phyloP scores from a whole-genome alignment of 371 early-diverging fungal species.

The Lichtheimia corymbifera region DNA sequence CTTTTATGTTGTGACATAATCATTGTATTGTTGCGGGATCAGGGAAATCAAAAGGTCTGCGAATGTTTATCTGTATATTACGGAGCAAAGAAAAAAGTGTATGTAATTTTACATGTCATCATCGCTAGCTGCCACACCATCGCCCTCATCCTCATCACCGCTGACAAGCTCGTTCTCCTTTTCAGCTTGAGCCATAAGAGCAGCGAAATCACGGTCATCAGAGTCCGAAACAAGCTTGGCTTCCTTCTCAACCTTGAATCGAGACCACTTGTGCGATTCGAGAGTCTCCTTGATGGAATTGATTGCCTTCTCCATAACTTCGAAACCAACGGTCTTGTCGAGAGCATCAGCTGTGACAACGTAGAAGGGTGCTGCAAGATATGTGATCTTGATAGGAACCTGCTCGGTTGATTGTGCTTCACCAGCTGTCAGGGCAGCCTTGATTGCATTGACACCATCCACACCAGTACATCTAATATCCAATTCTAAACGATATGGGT shows the following conservation, averaged over 20 bases:
- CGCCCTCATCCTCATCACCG: slow-evolving; percentile 88
- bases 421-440: slow-evolving; percentile 89
- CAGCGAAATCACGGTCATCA: slow-evolving; percentile 94
- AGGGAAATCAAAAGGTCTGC: slow-evolving; percentile 1
- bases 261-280: slow-evolving; percentile 58
- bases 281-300: slow-evolving; percentile 81
- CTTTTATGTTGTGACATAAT: background rate
- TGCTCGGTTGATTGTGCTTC: slow-evolving; percentile 84
- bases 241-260: slow-evolving; percentile 73
- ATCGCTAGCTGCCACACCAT: slow-evolving; percentile 65
- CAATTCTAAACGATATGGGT: slow-evolving; percentile 64
- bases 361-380: slow-evolving; percentile 91
- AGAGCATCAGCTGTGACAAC: slow-evolving; percentile 89
- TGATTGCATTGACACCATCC: slow-evolving; percentile 98
- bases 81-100: slow-evolving; percentile 4
- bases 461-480: slow-evolving; percentile 96
- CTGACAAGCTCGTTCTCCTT: slow-evolving; percentile 94
- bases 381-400: slow-evolving; percentile 81
- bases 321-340: slow-evolving; percentile 87
- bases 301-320: slow-evolving; percentile 88
- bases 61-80: background rate
- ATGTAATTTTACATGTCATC: slow-evolving; percentile 50
- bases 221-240: slow-evolving; percentile 94
- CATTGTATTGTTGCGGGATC: background rate
- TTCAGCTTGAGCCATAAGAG: slow-evolving; percentile 90